Evolutionary conservation across 139 green algal species (phyloP), one percentile per base, ranked within the genome.

Genomic region (Chlorella sp.): DNA sequence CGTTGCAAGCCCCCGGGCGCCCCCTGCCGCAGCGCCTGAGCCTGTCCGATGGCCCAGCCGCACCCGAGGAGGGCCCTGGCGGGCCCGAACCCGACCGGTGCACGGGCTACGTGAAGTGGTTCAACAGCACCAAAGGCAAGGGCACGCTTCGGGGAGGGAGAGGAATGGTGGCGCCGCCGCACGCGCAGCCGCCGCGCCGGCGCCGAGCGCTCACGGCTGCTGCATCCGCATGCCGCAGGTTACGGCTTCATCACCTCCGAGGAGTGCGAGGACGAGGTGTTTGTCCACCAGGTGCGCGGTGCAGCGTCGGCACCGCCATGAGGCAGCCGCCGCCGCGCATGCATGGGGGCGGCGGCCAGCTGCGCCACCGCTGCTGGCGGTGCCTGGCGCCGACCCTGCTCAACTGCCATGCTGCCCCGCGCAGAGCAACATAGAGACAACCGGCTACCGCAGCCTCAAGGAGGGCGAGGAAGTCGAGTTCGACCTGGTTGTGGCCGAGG

Each of bases 381-480:
- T 7, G 30, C 44, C 0, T 11, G 8, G 28, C 7, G n/a, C 20
- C 77, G 3, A 26, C 43, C 43, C 34, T 65, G 20, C n/a, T 48
- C 8, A 41, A 22, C 3, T 38, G 3, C 16, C 1, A 17, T 24
- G 40, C 4, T 28, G 51, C 34, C 58, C 17, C 30, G n/a, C 87
- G 84, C 93, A 98, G 95, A 98, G 90, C 60, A 98, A 94, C 85
- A 98, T 99, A 83, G 87, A 96, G 46, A 91, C 92, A 0, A 94
- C 97, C 67, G 96, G 96, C 81, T 99, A 98, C 85, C 92, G 96
- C 34, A 97, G 92, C 90, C 89, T 99, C 13, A 82, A 92, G 5
- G 96, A 99, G 84, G 93, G 92, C 22, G 96, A 99, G 89, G 81
- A 87, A 38, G 96, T 99, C 1, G 96, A 99, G 88, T 99, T 95